These are phyloP conservation scores for Suillus paluster DNA, from an alignment of 768 basidiomycete species.

Conservation along the genomic window DNA sequence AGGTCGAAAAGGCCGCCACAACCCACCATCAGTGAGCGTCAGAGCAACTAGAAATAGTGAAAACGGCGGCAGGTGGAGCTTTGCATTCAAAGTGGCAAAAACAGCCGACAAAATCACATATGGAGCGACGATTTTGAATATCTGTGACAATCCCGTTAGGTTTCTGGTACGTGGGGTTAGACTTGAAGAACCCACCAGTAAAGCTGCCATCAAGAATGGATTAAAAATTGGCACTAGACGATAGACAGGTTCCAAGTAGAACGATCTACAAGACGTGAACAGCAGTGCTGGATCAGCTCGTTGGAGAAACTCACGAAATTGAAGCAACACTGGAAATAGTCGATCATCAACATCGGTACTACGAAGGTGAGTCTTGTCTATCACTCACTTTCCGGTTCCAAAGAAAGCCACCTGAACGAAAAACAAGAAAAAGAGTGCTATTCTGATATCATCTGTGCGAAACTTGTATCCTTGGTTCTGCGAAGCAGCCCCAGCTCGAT, in stretches of 20 bases:
- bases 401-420: conserved; percentile 89
- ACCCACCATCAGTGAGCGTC: conserved; percentile 69
- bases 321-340: conserved; percentile 65
- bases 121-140: conserved; percentile 84
- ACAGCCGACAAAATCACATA: conserved; percentile 75
- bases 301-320: conserved; percentile 61
- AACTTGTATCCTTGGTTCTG: conserved; percentile 43
- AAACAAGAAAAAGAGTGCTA: conserved; percentile 82
- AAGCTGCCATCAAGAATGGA: conserved; percentile 80
- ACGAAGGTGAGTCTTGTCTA: not conserved
- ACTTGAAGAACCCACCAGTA: conserved; percentile 52
- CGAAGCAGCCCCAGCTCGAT: conserved; percentile 2
- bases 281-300: not conserved
- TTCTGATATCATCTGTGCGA: conserved; percentile 65
- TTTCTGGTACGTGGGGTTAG: not conserved
- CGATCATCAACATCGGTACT: conserved; percentile 2
- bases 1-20: conserved; percentile 4
- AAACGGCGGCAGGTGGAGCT: conserved; percentile 73
- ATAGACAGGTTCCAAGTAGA: conserved; percentile 88
- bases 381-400: conserved; percentile 78
- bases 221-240: conserved; percentile 85
- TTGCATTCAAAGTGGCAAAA: conserved; percentile 71
- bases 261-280: conserved; percentile 51
- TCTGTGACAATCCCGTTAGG: conserved; percentile 38
- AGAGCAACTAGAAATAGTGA: conserved; percentile 80